Percentiles rank a stretch among this genome's conserved stretches.
phyloP scores from a whole-genome alignment of 2,329 filamentous ascomycete genomes.

The Fusarium hostae region DNA sequence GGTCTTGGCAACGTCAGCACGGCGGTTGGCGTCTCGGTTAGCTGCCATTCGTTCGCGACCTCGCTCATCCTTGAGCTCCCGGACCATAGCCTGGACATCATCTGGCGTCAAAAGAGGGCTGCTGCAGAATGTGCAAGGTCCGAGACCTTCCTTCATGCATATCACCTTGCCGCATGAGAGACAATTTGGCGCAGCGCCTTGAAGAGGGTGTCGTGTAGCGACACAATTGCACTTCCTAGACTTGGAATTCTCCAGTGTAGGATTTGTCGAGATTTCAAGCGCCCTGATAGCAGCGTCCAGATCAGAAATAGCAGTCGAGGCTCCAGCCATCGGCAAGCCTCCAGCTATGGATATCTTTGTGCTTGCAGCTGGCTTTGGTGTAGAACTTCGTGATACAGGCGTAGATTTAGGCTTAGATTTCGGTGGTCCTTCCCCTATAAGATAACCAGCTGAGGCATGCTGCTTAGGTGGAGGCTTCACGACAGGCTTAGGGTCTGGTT shows the following conservation, averaged over 20 bases:
- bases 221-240: constrained; percentile 86
- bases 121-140: constrained; percentile 92
- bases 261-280: constrained; percentile 93
- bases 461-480: constrained; percentile 62
- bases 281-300: constrained; percentile 85
- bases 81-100: constrained; percentile 88
- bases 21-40: constrained; percentile 77
- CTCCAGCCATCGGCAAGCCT: constrained; percentile 83
- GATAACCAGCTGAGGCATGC: constrained; percentile 74
- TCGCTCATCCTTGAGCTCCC: constrained; percentile 83
- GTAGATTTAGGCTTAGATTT: constrained; percentile 67
- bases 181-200: constrained; percentile 93
- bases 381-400: constrained; percentile 63
- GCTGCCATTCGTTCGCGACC: constrained; percentile 86
- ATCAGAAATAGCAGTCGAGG: constrained; percentile 77
- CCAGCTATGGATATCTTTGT: constrained; percentile 80
- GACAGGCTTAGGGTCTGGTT: constrained; percentile 40
- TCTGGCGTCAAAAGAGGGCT: constrained; percentile 74
- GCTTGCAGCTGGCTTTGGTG: constrained; percentile 62
- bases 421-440: constrained; percentile 79
- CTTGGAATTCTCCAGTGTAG: constrained; percentile 66
- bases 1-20: constrained; percentile 71
- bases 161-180: constrained; percentile 93
- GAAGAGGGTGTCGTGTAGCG: constrained; percentile 85
- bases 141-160: constrained; percentile 92